A percentile compares a stretch with the other conserved stretches of the same genome.
phyloP scores from a whole-genome alignment of 1,284 basidiomycete genomes.

The Ceratobasidium sp. region DNA sequence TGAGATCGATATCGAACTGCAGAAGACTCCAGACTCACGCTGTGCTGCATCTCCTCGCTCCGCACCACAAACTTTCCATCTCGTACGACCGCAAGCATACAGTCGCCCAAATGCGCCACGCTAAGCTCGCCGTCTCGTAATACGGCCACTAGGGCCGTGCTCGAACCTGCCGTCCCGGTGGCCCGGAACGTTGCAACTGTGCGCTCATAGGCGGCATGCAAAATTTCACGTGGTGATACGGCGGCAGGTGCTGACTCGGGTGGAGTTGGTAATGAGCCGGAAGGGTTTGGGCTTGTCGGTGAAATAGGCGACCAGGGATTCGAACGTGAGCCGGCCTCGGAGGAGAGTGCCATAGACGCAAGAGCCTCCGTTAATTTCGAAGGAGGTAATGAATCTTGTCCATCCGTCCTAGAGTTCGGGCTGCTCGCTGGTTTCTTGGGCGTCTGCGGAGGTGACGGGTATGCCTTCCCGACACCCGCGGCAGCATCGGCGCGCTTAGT shows the following conservation, averaged over 20 bases:
- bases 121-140: constrained; percentile 78
- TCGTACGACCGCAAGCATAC: constrained; percentile 86
- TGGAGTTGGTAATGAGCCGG: constrained; percentile 42
- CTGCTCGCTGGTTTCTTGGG: no score
- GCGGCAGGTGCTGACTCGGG: constrained; percentile 8
- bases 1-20: neutral
- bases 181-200: constrained; percentile 2
- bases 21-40: constrained; percentile 59
- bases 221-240: constrained; percentile 63
- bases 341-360: constrained; percentile 12
- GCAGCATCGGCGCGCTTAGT: constrained; percentile 10
- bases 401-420: neutral
- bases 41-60: constrained; percentile 94
- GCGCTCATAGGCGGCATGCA: constrained; percentile 66
- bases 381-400: constrained; percentile 18
- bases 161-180: constrained; percentile 63
- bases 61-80: constrained; percentile 84
- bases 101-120: constrained; percentile 94
- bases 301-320: constrained; percentile 13
- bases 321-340: constrained; percentile 3
- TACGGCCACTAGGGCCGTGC: constrained; percentile 64
- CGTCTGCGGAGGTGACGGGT: constrained; percentile 13
- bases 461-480: constrained; percentile 26
- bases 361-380: constrained; percentile 23
- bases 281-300: constrained; percentile 44